These are phyloP conservation scores for Xylaria cubensis DNA, from an alignment of 495 filamentous ascomycete genomes.

Conservation along the genomic window DNA sequence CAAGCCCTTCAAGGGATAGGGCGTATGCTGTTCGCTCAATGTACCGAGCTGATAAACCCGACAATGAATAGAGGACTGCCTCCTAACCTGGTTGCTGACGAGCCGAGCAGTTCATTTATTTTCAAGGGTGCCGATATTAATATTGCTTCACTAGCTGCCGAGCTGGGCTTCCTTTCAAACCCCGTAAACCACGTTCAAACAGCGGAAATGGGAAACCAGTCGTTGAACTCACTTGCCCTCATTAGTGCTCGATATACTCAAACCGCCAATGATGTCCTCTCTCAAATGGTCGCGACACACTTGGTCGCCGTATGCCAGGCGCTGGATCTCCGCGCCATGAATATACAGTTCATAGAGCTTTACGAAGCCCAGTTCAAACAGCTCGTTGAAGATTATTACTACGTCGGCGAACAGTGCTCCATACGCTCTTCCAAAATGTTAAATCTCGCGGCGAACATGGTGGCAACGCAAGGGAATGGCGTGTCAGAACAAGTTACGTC, in stretches of 20 bases:
- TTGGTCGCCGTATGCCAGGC: slow-evolving; percentile 58
- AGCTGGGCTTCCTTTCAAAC: slow-evolving; percentile 54
- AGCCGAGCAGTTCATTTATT: slow-evolving; percentile 53
- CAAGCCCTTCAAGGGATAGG: slow-evolving; percentile 52
- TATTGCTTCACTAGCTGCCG: slow-evolving; percentile 57
- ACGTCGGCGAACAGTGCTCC: too few species aligned
- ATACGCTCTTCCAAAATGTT: too few species aligned
- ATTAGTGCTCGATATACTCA: slow-evolving; percentile 58
- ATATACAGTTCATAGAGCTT: slow-evolving; percentile 24
- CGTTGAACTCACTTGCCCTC: slow-evolving; percentile 59
- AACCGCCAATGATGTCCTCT: slow-evolving; percentile 59
- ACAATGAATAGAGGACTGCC: slow-evolving; percentile 55
- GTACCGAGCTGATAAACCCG: slow-evolving; percentile 58
- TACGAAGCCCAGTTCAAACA: background rate
- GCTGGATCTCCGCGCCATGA: slow-evolving; percentile 45
- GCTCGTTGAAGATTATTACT: background rate
- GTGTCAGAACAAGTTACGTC: background rate
- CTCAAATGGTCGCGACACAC: slow-evolving; percentile 54
- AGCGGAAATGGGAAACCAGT: slow-evolving; percentile 60
- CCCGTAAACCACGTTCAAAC: slow-evolving; percentile 58
- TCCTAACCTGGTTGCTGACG: slow-evolving; percentile 58
- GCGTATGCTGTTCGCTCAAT: slow-evolving; percentile 60
- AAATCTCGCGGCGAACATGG: background rate
- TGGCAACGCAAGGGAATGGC: background rate
- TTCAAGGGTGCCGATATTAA: slow-evolving; percentile 61